Evolutionary conservation across 2,329 filamentous ascomycete species (phyloP).

Genomic region (Calonectria multiphialidica): DNA sequence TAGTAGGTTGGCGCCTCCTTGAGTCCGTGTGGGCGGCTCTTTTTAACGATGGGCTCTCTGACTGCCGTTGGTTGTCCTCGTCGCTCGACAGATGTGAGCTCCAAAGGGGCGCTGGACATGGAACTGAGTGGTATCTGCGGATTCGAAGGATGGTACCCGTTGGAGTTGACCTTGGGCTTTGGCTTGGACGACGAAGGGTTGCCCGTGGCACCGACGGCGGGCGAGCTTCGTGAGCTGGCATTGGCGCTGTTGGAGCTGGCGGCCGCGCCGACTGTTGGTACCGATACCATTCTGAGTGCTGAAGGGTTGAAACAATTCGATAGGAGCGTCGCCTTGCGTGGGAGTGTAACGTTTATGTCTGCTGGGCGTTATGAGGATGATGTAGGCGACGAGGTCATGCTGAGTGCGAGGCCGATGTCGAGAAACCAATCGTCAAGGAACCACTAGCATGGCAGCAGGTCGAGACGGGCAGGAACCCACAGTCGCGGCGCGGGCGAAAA

Average conservation of each 20-base stretch:
- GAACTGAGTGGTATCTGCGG: slow-evolving; percentile 66
- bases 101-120: slow-evolving; percentile 74
- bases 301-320: slow-evolving; percentile 13
- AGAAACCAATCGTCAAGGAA: slow-evolving; percentile 32
- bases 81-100: slow-evolving; percentile 91
- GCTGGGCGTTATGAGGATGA: slow-evolving; percentile 34
- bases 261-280: slow-evolving; percentile 52
- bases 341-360: slow-evolving; percentile 30
- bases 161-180: slow-evolving; percentile 66
- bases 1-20: slow-evolving; percentile 91
- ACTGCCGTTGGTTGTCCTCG: slow-evolving; percentile 84
- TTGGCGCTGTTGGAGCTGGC: slow-evolving; percentile 57
- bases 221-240: slow-evolving; percentile 65
- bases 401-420: slow-evolving; percentile 38
- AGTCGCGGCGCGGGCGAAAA: slow-evolving; percentile 28
- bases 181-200: slow-evolving; percentile 56
- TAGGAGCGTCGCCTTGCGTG: slow-evolving; percentile 16
- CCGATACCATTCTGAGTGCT: slow-evolving; percentile 53
- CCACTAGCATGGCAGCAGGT: slow-evolving; percentile 41
- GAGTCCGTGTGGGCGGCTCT: slow-evolving; percentile 84
- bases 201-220: slow-evolving; percentile 54
- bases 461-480: slow-evolving; percentile 20
- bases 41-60: slow-evolving; percentile 81
- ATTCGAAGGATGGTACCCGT: slow-evolving; percentile 65
- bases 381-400: slow-evolving; percentile 41